Evolutionary conservation across 2,329 filamentous ascomycete genomes (phyloP).

Genomic region (Alternaria panax): DNA sequence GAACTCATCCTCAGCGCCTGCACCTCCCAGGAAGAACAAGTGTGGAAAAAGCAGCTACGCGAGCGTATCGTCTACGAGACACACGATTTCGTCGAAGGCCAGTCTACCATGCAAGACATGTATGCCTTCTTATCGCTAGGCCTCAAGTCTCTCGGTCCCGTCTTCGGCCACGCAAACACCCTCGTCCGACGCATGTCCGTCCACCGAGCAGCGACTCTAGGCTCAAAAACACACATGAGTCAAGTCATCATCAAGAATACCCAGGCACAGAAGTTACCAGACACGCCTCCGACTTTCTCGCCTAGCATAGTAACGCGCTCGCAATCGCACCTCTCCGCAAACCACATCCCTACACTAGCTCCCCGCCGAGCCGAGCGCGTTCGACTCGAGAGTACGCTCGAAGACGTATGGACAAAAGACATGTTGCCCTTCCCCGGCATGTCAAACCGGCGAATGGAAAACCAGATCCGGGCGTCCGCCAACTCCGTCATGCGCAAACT

Average conservation of each 20-base stretch:
- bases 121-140: conserved; percentile 72
- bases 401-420: conserved; percentile 85
- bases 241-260: conserved; percentile 91
- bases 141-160: conserved; percentile 75
- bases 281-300: conserved; percentile 53
- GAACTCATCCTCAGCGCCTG: conserved; percentile 90
- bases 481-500: conserved; percentile 88
- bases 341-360: conserved; percentile 71
- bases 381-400: conserved; percentile 75
- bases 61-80: conserved; percentile 60
- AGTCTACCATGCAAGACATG: conserved; percentile 57
- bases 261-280: conserved; percentile 67
- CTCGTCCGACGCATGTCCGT: conserved; percentile 76
- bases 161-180: conserved; percentile 75
- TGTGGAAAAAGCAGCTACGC: conserved; percentile 77
- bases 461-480: conserved; percentile 78
- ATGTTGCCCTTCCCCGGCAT: conserved; percentile 84
- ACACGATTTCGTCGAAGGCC: conserved; percentile 59
- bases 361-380: conserved; percentile 78
- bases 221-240: conserved; percentile 70
- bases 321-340: conserved; percentile 77
- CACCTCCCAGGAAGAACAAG: conserved; percentile 76
- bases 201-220: conserved; percentile 77
- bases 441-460: conserved; percentile 70
- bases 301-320: conserved; percentile 74